phyloP scores from a whole-genome alignment of 139 green algal genomes.

The Picochlorum sp. region DNA sequence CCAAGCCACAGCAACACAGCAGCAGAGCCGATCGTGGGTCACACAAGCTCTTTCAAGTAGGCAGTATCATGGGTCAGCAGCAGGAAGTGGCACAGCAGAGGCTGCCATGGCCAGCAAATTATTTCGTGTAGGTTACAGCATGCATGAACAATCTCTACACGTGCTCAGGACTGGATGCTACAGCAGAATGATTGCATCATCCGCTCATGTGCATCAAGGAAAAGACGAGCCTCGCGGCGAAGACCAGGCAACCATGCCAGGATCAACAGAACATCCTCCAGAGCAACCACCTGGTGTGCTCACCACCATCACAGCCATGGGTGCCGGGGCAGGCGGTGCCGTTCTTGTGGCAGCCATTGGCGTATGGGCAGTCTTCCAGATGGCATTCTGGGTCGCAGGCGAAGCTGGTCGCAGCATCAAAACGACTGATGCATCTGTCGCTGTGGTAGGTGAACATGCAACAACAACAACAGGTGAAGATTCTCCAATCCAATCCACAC shows the following conservation, averaged over 20 bases:
- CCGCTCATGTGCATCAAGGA: too few relatives aligned
- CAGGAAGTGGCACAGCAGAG: too few relatives aligned
- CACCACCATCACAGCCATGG: conserved; percentile 33
- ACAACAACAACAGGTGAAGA: neutral
- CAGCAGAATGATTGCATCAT: too few relatives aligned
- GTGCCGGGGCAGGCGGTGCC: conserved; percentile 27
- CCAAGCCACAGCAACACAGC: too few relatives aligned
- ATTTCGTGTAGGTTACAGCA: too few relatives aligned
- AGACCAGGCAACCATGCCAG: neutral
- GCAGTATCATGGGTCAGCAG: too few relatives aligned
- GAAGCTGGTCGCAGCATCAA: conserved; percentile 19
- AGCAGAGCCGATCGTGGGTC: too few relatives aligned
- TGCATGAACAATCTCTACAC: too few relatives aligned
- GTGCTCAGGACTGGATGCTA: too few relatives aligned
- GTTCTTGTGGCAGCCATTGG: conserved; percentile 37
- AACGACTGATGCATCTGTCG: neutral
- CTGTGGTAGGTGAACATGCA: neutral
- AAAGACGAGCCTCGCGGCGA: neutral
- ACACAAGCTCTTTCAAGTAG: too few relatives aligned
- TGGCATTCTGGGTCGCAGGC: conserved; percentile 36
- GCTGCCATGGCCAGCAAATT: too few relatives aligned
- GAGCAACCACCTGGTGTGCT: conserved; percentile 32
- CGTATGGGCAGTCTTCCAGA: conserved; percentile 44
- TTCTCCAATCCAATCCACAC: neutral
- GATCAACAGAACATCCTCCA: neutral